Evolutionary conservation across 2,329 filamentous ascomycete species (phyloP).

Genomic region (Macrophomina phaseolina): DNA sequence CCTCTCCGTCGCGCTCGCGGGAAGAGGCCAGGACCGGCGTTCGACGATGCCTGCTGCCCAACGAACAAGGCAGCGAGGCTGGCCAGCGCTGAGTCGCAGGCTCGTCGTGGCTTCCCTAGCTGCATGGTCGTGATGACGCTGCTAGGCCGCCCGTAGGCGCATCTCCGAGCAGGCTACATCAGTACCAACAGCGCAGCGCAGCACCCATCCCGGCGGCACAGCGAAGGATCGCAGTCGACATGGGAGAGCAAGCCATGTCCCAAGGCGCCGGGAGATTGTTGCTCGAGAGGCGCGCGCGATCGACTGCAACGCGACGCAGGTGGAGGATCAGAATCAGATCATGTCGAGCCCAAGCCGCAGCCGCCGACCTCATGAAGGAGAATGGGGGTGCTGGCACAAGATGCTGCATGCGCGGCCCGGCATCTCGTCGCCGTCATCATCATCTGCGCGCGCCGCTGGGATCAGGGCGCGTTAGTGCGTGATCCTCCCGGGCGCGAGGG

Average conservation of each 20-base stretch:
- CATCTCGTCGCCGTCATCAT: constrained; percentile 23
- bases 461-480: constrained; percentile 24
- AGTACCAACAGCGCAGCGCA: constrained; percentile 12
- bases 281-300: constrained; percentile 20
- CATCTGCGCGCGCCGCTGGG: constrained; percentile 22
- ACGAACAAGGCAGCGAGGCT: neutral
- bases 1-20: neutral
- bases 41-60: constrained; percentile 20
- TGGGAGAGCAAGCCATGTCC: constrained; percentile 11
- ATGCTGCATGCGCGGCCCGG: constrained; percentile 23
- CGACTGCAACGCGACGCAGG: constrained; percentile 18
- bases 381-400: constrained; percentile 9
- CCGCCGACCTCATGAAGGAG: constrained; percentile 19
- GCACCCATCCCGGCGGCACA: constrained; percentile 14
- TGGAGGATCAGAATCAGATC: constrained; percentile 23
- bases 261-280: constrained; percentile 20
- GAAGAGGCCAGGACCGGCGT: neutral
- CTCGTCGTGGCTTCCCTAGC: constrained; percentile 20
- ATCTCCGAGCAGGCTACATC: constrained; percentile 19
- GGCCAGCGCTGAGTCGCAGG: constrained; percentile 5
- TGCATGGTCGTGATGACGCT: constrained; percentile 4
- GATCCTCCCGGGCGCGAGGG: constrained; percentile 25
- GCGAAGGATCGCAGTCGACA: constrained; percentile 23
- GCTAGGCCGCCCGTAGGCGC: constrained; percentile 15
- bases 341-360: constrained; percentile 10